phyloP scores from a whole-genome alignment of 306 rosid genomes.

The Ceratonia siliqua region DNA sequence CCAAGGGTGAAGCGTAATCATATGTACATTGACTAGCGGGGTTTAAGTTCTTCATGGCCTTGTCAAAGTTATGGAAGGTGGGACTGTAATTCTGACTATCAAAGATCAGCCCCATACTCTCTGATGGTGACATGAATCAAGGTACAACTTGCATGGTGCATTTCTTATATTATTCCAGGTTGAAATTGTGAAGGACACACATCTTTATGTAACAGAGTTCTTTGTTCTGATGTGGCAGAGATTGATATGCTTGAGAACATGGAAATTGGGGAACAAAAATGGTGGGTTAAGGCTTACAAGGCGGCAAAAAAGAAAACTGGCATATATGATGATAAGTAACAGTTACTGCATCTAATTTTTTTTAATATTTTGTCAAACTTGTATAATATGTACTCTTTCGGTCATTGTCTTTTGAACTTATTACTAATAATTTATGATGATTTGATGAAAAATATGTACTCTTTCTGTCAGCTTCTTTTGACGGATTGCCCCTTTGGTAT shows the following conservation, averaged over 20 bases:
- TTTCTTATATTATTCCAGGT: constrained; percentile 24
- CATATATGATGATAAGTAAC: constrained; percentile 80
- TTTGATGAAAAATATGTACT: too few relatives aligned
- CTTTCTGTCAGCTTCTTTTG: too few relatives aligned
- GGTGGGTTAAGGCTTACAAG: constrained; percentile 77
- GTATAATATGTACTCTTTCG: too few relatives aligned
- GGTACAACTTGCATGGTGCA: constrained; percentile 50
- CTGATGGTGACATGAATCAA: constrained; percentile 84
- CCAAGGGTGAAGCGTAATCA: constrained; percentile 27
- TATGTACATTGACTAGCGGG: constrained; percentile 39
- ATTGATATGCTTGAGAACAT: constrained; percentile 91
- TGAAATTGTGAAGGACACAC: constrained; percentile 33
- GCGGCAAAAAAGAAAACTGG: constrained; percentile 91
- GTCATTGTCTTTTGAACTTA: too few relatives aligned
- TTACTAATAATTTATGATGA: too few relatives aligned
- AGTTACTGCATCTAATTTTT: too few relatives aligned
- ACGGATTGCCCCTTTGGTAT: too few relatives aligned
- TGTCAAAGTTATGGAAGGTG: constrained; percentile 93
- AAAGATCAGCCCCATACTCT: constrained; percentile 88
- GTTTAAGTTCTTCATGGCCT: constrained; percentile 94
- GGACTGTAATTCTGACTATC: constrained; percentile 89
- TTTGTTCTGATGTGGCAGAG: constrained; percentile 60
- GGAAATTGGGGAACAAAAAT: constrained; percentile 93
- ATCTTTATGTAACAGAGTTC: constrained; percentile 33
- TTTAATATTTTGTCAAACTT: too few relatives aligned